Conservation (phyloP, 179 eudicot species). For the Carnegiea gigantea region DNA sequence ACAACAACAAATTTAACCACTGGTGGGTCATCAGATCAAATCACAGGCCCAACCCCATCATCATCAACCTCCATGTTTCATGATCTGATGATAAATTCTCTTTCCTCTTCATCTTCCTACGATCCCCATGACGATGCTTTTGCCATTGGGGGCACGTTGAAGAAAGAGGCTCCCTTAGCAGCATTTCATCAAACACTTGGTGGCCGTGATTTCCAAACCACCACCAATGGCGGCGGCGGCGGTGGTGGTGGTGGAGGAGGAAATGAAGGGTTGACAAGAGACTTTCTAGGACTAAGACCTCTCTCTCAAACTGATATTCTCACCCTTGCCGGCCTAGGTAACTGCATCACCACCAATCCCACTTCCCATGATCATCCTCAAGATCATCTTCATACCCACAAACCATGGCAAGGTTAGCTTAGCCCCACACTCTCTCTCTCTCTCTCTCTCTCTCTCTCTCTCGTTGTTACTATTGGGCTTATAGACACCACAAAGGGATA, state of each 20-base stretch:
- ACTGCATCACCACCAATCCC: slow-evolving; percentile 32
- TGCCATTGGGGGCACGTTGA: slow-evolving; percentile 33
- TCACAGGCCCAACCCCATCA: slow-evolving; percentile 8
- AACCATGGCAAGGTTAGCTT: slow-evolving; percentile 53
- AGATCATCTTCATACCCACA: slow-evolving; percentile 26
- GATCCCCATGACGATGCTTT: slow-evolving; percentile 39
- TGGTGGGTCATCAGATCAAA: slow-evolving; percentile 16
- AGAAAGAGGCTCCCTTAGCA: slow-evolving; percentile 23
- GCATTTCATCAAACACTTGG: slow-evolving; percentile 32
- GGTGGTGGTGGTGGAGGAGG: slow-evolving; percentile 15
- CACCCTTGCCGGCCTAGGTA: slow-evolving; percentile 45
- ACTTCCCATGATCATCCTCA: slow-evolving; percentile 23
- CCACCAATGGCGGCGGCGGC: slow-evolving; percentile 1
- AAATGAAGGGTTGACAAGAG: slow-evolving; percentile 73
- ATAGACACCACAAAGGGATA: background rate
- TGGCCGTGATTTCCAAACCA: background rate
- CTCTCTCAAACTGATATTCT: slow-evolving; percentile 63
- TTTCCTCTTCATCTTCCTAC: slow-evolving; percentile 32
- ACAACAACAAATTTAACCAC: background rate
- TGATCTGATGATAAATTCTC: slow-evolving; percentile 59
- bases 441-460: background rate
- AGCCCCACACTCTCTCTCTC: slow-evolving; percentile 10
- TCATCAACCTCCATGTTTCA: slow-evolving; percentile 34
- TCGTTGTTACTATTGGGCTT: background rate
- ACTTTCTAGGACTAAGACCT: slow-evolving; percentile 72